Evolutionary conservation across 2,329 filamentous ascomycete species (phyloP).

Genomic region (Verticillium tricorpus): DNA sequence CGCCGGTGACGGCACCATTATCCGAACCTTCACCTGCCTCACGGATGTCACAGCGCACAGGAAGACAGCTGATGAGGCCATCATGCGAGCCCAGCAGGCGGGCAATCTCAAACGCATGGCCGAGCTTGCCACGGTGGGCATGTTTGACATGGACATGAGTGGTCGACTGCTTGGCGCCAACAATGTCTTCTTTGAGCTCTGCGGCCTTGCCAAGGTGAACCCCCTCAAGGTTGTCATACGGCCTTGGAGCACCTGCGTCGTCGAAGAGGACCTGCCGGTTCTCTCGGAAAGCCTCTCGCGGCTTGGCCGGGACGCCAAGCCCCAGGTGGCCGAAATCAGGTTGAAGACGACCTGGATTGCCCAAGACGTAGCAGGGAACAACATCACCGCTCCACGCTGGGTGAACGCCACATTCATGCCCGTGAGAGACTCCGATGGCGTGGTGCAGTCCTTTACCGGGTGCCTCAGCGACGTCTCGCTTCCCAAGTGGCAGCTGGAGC

Average conservation of each 20-base stretch:
- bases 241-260: constrained; percentile 40
- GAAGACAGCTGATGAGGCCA: constrained; percentile 41
- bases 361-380: constrained; percentile 39
- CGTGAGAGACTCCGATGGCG: constrained; percentile 39
- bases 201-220: constrained; percentile 41
- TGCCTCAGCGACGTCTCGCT: constrained; percentile 44
- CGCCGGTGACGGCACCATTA: constrained; percentile 34
- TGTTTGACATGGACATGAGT: constrained; percentile 49
- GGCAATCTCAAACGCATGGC: constrained; percentile 51
- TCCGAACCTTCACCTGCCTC: constrained; percentile 43
- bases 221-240: constrained; percentile 29
- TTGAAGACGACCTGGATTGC: constrained; percentile 42
- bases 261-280: constrained; percentile 36
- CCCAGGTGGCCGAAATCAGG: constrained; percentile 43
- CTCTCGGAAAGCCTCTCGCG: constrained; percentile 34
- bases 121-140: constrained; percentile 48
- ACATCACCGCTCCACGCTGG: constrained; percentile 40
- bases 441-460: constrained; percentile 43
- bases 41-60: constrained; percentile 49
- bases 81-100: constrained; percentile 44
- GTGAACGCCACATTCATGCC: constrained; percentile 47
- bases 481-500: constrained; percentile 47
- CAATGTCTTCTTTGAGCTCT: constrained; percentile 49
- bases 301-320: constrained; percentile 33
- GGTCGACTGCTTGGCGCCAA: constrained; percentile 47